phyloP scores from a whole-genome alignment of 331 rosid species.

The Pyrus hybrid region DNA sequence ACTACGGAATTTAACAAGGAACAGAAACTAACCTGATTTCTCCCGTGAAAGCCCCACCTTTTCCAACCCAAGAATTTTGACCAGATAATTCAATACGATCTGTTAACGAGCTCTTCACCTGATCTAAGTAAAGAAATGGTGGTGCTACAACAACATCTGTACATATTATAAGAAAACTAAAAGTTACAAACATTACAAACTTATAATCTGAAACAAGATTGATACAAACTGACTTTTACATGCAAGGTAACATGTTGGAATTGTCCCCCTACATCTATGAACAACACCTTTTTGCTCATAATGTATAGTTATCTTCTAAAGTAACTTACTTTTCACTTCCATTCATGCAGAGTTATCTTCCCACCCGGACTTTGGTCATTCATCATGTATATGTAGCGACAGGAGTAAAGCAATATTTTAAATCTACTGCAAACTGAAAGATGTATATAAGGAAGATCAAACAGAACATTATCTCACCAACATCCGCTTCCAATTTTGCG shows the following conservation, averaged over 20 bases:
- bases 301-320: background rate
- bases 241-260: background rate
- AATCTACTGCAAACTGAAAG: background rate
- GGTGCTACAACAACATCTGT: constrained; percentile 98
- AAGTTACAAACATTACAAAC: background rate
- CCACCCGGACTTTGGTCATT: background rate
- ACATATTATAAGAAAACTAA: constrained; percentile 12
- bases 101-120: constrained; percentile 71
- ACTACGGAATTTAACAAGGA: background rate
- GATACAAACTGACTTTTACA: background rate
- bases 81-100: constrained; percentile 80
- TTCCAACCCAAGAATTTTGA: constrained; percentile 98
- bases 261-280: background rate
- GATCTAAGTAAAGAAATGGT: constrained; percentile 81
- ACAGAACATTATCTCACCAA: constrained; percentile 59
- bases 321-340: background rate
- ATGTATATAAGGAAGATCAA: background rate
- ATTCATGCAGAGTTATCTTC: background rate
- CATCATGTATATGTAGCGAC: background rate
- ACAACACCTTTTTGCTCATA: background rate
- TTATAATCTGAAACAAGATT: background rate
- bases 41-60: constrained; percentile 98
- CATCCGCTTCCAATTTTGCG: constrained; percentile 81
- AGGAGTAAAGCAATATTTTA: background rate
- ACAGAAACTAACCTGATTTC: constrained; percentile 77